Evolutionary conservation across 139 green algal species (phyloP).

Genomic region (Haematococcus sp.): DNA sequence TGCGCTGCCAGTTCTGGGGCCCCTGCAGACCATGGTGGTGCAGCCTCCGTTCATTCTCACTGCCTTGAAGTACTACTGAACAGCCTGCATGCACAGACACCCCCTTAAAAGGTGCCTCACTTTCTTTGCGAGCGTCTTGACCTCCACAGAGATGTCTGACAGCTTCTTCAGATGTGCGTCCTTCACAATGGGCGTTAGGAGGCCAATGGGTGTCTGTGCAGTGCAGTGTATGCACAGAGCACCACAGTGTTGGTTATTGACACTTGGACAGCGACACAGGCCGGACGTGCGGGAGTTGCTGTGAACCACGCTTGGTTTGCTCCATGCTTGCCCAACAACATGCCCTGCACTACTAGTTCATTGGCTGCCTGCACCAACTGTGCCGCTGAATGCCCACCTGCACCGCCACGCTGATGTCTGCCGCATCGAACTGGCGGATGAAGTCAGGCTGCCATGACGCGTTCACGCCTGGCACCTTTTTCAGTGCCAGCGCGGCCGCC

Average conservation of each 20-base stretch:
- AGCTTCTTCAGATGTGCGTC: slow-evolving; percentile 74
- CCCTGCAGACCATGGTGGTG: too few species aligned
- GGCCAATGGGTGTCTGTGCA: slow-evolving; percentile 5
- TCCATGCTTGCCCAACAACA: not conserved
- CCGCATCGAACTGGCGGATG: slow-evolving; percentile 82
- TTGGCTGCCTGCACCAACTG: too few species aligned
- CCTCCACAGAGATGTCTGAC: slow-evolving; percentile 63
- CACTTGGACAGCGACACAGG: not conserved
- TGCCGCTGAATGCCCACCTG: slow-evolving; percentile 74
- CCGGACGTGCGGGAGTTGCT: too few species aligned
- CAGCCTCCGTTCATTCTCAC: too few species aligned
- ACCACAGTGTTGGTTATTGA: not conserved
- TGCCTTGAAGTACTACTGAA: too few species aligned
- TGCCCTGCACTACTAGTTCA: too few species aligned
- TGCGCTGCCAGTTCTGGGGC: too few species aligned
- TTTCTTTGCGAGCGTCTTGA: slow-evolving; percentile 75
- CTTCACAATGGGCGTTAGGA: slow-evolving; percentile 64
- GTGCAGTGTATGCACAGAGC: not conserved
- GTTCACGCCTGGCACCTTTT: slow-evolving; percentile 73
- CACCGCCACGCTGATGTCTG: slow-evolving; percentile 82
- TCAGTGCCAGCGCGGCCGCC: slow-evolving; percentile 75
- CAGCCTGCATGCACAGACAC: too few species aligned
- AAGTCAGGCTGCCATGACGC: slow-evolving; percentile 82
- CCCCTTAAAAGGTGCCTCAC: too few species aligned
- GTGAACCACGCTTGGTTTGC: not conserved